Evolutionary conservation across 2,329 filamentous ascomycete species (phyloP).

Genomic region (Chrysoporthe austroafricana): DNA sequence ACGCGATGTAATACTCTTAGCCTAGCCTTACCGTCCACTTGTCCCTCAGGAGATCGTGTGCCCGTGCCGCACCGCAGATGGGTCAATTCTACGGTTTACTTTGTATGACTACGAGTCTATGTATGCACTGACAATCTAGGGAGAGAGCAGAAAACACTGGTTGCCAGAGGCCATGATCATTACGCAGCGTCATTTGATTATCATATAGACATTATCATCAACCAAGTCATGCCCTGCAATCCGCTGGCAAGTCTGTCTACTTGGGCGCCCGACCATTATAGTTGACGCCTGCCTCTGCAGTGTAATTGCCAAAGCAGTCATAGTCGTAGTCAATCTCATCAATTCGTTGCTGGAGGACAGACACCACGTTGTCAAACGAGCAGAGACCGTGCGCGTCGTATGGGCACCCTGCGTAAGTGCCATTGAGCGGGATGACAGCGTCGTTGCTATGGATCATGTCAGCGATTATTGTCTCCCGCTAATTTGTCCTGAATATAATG

Average conservation of each 20-base stretch:
- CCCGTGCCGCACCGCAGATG: too few relatives aligned
- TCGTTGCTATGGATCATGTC: constrained; percentile 36
- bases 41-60: too few relatives aligned
- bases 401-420: constrained; percentile 36
- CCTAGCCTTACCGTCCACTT: too few relatives aligned
- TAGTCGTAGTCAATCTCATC: constrained; percentile 40
- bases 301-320: constrained; percentile 39
- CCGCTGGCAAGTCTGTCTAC: constrained; percentile 19
- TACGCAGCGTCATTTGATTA: neutral
- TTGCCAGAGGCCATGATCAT: neutral
- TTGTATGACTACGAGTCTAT: too few relatives aligned
- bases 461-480: neutral
- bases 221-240: constrained; percentile 30
- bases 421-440: constrained; percentile 37
- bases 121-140: too few relatives aligned
- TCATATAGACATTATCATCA: constrained; percentile 29
- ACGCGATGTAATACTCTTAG: too few relatives aligned
- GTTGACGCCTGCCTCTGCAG: constrained; percentile 33
- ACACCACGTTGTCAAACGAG: constrained; percentile 39
- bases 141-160: too few relatives aligned
- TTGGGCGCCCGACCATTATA: constrained; percentile 39
- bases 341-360: constrained; percentile 36
- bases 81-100: too few relatives aligned
- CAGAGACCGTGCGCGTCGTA: constrained; percentile 37
- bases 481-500: neutral